phyloP scores from a whole-genome alignment of 1,139 yeast genomes.

The Hemisphaericaspora xylanilytica region DNA sequence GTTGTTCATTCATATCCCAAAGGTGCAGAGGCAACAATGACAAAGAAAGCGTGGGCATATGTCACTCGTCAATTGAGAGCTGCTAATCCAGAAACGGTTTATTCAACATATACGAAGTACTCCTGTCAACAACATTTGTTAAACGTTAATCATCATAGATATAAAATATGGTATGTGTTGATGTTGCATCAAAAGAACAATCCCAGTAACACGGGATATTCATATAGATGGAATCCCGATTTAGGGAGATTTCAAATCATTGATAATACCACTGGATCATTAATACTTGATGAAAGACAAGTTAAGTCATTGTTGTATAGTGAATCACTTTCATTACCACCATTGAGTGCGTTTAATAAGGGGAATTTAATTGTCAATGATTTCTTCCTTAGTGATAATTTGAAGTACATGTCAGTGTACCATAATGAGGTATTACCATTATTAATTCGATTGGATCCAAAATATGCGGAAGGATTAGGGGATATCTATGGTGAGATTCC shows the following conservation, averaged over 20 bases:
- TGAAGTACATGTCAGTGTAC: constrained; percentile 37
- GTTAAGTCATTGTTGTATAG: constrained; percentile 35
- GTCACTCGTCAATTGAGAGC: constrained; percentile 37
- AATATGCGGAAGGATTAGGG: constrained; percentile 32
- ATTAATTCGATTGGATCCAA: constrained; percentile 28
- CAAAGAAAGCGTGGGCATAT: constrained; percentile 40
- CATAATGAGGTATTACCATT: constrained; percentile 40
- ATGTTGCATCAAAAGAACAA: constrained; percentile 24
- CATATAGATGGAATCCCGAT: constrained; percentile 40
- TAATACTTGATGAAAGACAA: constrained; percentile 31
- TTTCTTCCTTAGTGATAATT: constrained; percentile 37
- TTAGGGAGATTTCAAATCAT: constrained; percentile 37
- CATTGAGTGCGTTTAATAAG: constrained; percentile 30
- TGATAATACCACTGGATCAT: constrained; percentile 23
- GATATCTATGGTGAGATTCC: constrained; percentile 33
- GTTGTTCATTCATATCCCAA: constrained; percentile 38
- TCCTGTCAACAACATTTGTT: constrained; percentile 41
- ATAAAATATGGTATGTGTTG: constrained; percentile 36
- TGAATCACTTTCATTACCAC: constrained; percentile 33
- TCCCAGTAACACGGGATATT: constrained; percentile 21
- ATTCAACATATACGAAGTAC: constrained; percentile 42
- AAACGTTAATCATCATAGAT: constrained; percentile 39
- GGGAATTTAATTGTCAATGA: constrained; percentile 39
- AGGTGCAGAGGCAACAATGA: constrained; percentile 32
- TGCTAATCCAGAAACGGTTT: constrained; percentile 42